Conservation (phyloP, 306 rosid genomes). For the Sicyos baderoa region DNA sequence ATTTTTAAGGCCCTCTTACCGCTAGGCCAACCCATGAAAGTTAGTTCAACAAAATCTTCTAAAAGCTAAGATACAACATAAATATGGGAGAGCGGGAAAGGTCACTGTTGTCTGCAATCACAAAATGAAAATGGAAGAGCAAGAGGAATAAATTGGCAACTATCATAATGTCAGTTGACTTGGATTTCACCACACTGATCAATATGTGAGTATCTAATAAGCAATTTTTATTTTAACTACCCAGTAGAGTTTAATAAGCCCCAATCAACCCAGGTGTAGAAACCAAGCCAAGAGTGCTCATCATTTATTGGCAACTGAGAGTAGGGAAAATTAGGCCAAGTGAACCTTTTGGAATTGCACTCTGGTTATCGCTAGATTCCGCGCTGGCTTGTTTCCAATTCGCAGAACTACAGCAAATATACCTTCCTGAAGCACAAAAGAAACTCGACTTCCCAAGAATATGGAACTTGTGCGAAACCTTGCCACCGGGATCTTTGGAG, state of each 20-base stretch:
- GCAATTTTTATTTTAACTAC: not conserved
- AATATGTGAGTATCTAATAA: not conserved
- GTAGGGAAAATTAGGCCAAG: not conserved
- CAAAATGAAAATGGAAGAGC: not conserved
- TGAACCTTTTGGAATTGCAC: conserved; percentile 57
- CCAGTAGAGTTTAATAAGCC: not conserved
- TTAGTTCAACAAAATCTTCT: not conserved
- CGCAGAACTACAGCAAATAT: conserved; percentile 51
- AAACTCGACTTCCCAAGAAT: conserved; percentile 83
- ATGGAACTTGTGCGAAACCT: conserved; percentile 62
- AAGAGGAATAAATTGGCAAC: not conserved
- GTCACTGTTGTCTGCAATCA: not conserved
- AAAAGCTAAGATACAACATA: not conserved
- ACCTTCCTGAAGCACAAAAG: conserved; percentile 85
- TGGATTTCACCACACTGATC: not conserved
- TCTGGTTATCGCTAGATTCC: conserved; percentile 51
- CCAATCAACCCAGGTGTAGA: not conserved
- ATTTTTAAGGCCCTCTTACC: too few relatives aligned
- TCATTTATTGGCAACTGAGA: not conserved
- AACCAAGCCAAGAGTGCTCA: conserved; percentile 7
- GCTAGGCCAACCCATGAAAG: too few relatives aligned
- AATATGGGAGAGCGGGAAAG: not conserved
- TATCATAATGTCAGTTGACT: not conserved
- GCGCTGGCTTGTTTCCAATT: conserved; percentile 56
- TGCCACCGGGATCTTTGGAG: conserved; percentile 50